Conservation (phyloP, 345 rosid species). For the Cardamine chenopodiifolia region DNA sequence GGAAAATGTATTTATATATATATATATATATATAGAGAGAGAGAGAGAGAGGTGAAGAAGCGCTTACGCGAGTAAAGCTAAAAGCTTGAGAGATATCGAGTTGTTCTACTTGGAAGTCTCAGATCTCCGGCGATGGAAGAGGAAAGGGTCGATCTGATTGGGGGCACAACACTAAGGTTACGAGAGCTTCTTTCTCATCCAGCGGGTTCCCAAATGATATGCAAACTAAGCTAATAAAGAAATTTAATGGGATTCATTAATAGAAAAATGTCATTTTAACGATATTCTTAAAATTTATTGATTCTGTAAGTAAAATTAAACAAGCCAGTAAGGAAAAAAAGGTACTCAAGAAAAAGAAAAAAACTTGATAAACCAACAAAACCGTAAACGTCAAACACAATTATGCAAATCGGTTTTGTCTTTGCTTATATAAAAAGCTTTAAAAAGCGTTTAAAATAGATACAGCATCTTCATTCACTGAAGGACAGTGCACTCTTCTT, state of each 20-base stretch:
- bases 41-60: conserved; percentile 18
- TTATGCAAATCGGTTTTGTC: conserved; percentile 2
- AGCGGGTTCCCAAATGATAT: not conserved
- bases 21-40: not conserved
- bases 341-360: not conserved
- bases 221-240: not conserved
- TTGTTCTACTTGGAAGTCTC: not conserved
- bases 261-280: not conserved
- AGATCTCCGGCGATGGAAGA: conserved; percentile 11
- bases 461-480: conserved; percentile 36
- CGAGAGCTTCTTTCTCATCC: not conserved
- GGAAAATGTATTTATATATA: not conserved
- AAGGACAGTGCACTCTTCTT: conserved; percentile 40
- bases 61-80: conserved; percentile 15
- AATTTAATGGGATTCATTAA: not conserved
- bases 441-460: not conserved
- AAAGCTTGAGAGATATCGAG: conserved; percentile 18
- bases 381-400: conserved; percentile 1
- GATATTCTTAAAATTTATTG: not conserved
- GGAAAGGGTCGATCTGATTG: not conserved
- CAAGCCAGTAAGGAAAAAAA: not conserved
- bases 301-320: not conserved
- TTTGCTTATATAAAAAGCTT: not conserved
- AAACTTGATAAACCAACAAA: not conserved
- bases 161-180: not conserved